Evolutionary conservation across 2,329 filamentous ascomycete genomes (phyloP), one percentile per base, ranked within the genome.

Genomic region (Neofusicoccum sp.): DNA sequence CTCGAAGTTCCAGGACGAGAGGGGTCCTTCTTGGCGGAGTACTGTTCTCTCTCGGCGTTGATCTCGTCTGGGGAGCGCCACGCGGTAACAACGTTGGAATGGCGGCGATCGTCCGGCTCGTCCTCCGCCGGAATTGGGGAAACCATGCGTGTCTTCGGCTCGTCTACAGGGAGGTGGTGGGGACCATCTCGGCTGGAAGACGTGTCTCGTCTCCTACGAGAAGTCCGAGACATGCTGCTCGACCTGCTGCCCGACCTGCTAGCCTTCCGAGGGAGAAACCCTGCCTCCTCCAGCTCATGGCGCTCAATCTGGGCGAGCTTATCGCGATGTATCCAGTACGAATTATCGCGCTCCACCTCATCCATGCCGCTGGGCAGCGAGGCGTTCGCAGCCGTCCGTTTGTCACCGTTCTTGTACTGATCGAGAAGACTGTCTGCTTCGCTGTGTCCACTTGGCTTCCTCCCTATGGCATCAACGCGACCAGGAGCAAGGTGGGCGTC

Each of bases 241-340:
- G 72, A 73, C 49, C 74, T 68, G 61, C 71, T 74, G n/a, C 33
- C 28, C 24, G 58, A 53, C 34, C 34, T 58, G 14, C 6, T 45
- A 24, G 11, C 43, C 67, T 62, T 47, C 78, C 80, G 43, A n/a
- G 60, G 60, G 36, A 69, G 67, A 80, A 93, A 86, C 31, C 90
- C 90, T 6, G 89, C 89, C 62, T 89, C 89, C 72, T 91, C 88
- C 64, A 95, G 81, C 75, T 95, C 90, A 69, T 87, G 83, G 66
- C 80, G 93, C 75, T 95, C 90, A 66, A 93, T 95, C 70, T 85
- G 85, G 59, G 89, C 90, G 63, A 95, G 77, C 76, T 93, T 93
- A 75, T 95, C 90, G 61, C 90, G 81, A 70, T 95, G 90, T 67
- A 95, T 93, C 90, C 90, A 95, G 73, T 90, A 56, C 16, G 26